A percentile compares a stretch with the other conserved stretches of the same genome.
These are phyloP conservation scores for Phytophthora agathidicida DNA, from an alignment of 352 stramenopile genomes.

Conservation along the genomic window DNA sequence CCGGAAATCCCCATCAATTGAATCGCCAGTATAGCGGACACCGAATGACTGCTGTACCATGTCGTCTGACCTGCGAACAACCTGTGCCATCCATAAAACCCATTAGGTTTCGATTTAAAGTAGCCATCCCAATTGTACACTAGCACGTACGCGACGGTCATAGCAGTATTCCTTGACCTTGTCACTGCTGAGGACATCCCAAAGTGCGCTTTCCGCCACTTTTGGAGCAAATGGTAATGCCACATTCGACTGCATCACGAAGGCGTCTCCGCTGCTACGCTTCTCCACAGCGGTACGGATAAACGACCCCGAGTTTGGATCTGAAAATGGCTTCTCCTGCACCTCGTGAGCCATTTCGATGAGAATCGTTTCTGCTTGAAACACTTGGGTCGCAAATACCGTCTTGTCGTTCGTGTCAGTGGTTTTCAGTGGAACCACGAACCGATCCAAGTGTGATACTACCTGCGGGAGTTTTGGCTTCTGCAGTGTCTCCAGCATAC, in stretches of 20 bases:
- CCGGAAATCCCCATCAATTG: background rate
- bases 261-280: background rate
- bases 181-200: background rate
- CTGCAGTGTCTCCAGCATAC: background rate
- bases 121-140: background rate
- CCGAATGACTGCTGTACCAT: constrained; percentile 1
- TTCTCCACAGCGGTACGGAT: background rate
- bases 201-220: background rate
- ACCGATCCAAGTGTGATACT: too few species aligned
- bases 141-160: background rate
- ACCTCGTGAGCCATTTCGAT: background rate
- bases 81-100: background rate
- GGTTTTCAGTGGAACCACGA: too few species aligned
- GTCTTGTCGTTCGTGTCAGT: background rate
- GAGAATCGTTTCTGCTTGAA: background rate
- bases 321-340: background rate
- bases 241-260: background rate
- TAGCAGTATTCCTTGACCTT: background rate
- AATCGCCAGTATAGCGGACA: background rate
- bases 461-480: constrained; percentile 5
- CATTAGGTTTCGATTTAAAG: background rate
- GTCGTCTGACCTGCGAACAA: background rate
- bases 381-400: background rate
- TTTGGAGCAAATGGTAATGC: background rate
- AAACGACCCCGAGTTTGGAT: background rate